Evolutionary conservation across 805 yeast species (phyloP).

Genomic region (Metschnikowia baotianmanensis): DNA sequence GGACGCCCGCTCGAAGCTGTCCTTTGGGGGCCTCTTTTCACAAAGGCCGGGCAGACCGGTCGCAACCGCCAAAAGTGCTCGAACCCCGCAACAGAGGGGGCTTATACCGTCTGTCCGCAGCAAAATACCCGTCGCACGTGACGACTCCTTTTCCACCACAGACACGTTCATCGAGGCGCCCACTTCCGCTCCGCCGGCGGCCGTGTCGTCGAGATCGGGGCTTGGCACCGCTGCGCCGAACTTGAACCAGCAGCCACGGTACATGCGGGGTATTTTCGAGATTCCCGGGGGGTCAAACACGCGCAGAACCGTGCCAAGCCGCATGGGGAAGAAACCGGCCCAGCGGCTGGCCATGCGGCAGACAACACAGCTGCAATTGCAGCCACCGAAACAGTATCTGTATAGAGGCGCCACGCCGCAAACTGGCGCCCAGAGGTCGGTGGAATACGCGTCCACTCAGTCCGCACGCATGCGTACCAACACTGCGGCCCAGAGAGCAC

Average conservation of each 20-base stretch:
- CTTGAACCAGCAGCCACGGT: conserved; percentile 43
- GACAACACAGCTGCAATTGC: not conserved
- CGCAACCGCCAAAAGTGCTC: not conserved
- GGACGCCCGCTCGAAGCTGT: conserved; percentile 4
- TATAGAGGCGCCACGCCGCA: too few relatives aligned
- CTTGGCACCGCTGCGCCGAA: conserved; percentile 29
- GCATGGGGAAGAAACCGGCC: conserved; percentile 2
- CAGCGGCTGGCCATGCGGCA: not conserved
- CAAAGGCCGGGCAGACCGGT: conserved; percentile 2
- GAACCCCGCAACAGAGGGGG: too few relatives aligned
- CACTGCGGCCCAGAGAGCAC: conserved; percentile 15
- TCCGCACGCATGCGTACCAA: conserved; percentile 3
- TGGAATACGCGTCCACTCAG: not conserved
- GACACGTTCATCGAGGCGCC: conserved; percentile 32
- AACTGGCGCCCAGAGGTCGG: not conserved
- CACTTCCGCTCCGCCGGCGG: not conserved
- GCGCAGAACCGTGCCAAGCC: conserved; percentile 3
- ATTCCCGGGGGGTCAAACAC: conserved; percentile 13
- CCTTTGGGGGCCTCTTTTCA: conserved; percentile 1
- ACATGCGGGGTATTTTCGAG: conserved; percentile 39
- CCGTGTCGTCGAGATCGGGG: not conserved
- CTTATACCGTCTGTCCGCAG: not conserved
- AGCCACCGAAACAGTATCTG: too few relatives aligned
- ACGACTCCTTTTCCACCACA: conserved; percentile 26
- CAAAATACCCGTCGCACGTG: conserved; percentile 19